Evolutionary conservation across 2,329 filamentous ascomycete species (phyloP).

Genomic region (Epichloe typhina): DNA sequence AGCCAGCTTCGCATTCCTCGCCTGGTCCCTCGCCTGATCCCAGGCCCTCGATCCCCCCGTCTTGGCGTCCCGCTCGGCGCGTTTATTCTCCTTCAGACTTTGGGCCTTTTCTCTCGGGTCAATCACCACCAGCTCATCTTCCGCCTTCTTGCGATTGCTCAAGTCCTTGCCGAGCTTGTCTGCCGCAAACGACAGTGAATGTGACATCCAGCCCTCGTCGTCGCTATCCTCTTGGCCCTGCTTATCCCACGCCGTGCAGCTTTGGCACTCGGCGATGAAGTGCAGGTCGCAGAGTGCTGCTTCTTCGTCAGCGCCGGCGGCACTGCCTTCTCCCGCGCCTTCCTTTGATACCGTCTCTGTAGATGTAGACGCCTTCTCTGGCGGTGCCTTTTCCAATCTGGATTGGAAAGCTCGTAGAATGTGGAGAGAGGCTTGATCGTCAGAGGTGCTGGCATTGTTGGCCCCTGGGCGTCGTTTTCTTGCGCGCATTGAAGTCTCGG

Average conservation of each 20-base stretch:
- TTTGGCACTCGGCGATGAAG: constrained; percentile 91
- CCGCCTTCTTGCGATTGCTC: constrained; percentile 78
- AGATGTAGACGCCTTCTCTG: constrained; percentile 24
- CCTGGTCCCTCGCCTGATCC: constrained; percentile 35
- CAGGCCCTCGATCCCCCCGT: constrained; percentile 39
- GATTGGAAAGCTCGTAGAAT: constrained; percentile 69
- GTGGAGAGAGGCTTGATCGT: constrained; percentile 53
- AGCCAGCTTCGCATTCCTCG: constrained; percentile 43
- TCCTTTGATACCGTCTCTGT: constrained; percentile 26
- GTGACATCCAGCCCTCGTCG: constrained; percentile 70
- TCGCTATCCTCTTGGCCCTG: constrained; percentile 44
- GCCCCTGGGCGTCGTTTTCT: constrained; percentile 54
- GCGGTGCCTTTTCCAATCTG: constrained; percentile 49
- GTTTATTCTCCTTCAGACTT: constrained; percentile 54
- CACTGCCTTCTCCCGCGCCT: constrained; percentile 12
- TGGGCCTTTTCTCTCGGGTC: constrained; percentile 76
- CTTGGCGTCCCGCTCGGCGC: constrained; percentile 41
- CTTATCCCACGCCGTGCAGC: constrained; percentile 74
- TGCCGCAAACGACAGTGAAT: constrained; percentile 73
- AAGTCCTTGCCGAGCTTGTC: constrained; percentile 87
- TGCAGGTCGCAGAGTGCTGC: constrained; percentile 78
- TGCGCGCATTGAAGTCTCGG: constrained; percentile 54
- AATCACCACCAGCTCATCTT: constrained; percentile 84
- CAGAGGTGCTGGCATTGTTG: constrained; percentile 33
- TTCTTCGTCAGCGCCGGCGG: constrained; percentile 43